Evolutionary conservation across 257 asterid genomes (phyloP).

Genomic region (Nicotiana otophora): DNA sequence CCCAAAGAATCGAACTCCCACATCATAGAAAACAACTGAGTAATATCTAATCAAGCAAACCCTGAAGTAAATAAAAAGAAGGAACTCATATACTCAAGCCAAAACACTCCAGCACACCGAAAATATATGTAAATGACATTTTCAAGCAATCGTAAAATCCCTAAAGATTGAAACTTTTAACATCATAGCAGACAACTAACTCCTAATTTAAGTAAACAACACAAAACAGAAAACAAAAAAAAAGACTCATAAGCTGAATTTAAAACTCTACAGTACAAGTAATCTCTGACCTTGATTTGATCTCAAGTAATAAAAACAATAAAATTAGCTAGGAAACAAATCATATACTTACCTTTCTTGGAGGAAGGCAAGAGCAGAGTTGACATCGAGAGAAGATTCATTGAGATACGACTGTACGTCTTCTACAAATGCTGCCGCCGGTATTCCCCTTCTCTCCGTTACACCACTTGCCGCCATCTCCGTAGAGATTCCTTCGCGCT

Average conservation of each 20-base stretch:
- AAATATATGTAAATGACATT: background rate
- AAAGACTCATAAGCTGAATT: background rate
- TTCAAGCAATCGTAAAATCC: background rate
- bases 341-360: constrained; percentile 66
- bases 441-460: constrained; percentile 81
- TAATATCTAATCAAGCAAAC: background rate
- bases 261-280: background rate
- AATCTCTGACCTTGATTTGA: background rate
- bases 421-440: constrained; percentile 85
- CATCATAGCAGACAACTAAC: background rate
- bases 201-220: background rate
- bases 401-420: constrained; percentile 79
- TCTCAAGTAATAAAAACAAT: background rate
- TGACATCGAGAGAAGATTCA: constrained; percentile 66
- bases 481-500: background rate
- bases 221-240: background rate
- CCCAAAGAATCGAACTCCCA: background rate
- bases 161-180: background rate
- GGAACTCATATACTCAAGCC: background rate
- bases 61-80: background rate
- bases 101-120: background rate
- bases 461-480: constrained; percentile 13
- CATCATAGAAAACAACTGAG: background rate
- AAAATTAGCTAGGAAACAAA: background rate
- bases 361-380: constrained; percentile 77